phyloP scores from a whole-genome alignment of 768 basidiomycete species.

The Termitomyces sp. region DNA sequence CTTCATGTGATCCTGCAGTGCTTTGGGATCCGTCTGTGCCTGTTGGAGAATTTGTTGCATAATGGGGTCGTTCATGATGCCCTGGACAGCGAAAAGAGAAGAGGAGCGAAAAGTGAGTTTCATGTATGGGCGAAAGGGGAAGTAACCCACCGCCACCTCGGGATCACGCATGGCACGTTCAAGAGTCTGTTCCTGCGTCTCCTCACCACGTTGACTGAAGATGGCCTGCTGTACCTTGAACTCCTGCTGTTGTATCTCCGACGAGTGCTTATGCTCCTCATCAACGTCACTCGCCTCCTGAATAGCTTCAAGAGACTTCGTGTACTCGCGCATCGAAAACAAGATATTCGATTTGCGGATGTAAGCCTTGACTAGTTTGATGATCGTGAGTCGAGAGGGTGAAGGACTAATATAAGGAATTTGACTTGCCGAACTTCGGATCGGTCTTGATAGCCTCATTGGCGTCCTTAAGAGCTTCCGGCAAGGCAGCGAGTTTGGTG shows the following conservation, averaged over 20 bases:
- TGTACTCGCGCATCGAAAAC: slow-evolving; percentile 86
- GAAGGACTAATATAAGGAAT: neutral
- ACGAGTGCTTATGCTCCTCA: slow-evolving; percentile 71
- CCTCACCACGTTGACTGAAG: slow-evolving; percentile 70
- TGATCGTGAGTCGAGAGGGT: neutral
- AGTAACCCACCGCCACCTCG: slow-evolving; percentile 73
- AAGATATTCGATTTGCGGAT: slow-evolving; percentile 88
- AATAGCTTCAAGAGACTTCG: slow-evolving; percentile 78
- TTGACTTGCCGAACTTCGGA: slow-evolving; percentile 65
- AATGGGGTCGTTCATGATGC: slow-evolving; percentile 84
- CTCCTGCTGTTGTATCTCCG: slow-evolving; percentile 80
- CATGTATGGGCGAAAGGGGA: slow-evolving; percentile 3
- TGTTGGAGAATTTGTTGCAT: slow-evolving; percentile 96
- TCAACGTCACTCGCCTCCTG: slow-evolving; percentile 79
- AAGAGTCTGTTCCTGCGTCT: slow-evolving; percentile 90
- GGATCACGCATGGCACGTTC: slow-evolving; percentile 97
- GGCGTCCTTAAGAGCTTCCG: slow-evolving; percentile 95
- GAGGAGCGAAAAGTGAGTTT: slow-evolving; percentile 2
- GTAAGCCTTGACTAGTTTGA: slow-evolving; percentile 77
- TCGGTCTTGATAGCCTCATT: slow-evolving; percentile 92
- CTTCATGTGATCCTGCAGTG: slow-evolving; percentile 95
- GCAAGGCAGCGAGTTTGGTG: slow-evolving; percentile 88
- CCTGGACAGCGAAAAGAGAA: slow-evolving; percentile 29
- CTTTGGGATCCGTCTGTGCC: slow-evolving; percentile 83
- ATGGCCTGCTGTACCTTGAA: slow-evolving; percentile 78